Evolutionary conservation across 306 rosid genomes (phyloP).

Genomic region (Pterocarpus macrocarpus): DNA sequence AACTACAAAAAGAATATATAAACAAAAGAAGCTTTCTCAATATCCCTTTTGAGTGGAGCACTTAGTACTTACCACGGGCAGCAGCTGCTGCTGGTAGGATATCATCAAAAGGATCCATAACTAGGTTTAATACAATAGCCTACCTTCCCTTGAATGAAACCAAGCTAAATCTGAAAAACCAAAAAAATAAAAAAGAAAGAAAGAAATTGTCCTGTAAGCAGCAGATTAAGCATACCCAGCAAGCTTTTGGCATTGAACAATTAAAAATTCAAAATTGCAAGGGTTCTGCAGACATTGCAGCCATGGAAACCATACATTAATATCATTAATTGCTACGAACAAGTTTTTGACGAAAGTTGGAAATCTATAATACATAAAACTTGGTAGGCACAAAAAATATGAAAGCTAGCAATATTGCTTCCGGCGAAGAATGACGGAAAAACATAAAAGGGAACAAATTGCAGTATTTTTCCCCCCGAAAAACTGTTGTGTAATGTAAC

Average conservation of each 20-base stretch:
- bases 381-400: too few relatives aligned
- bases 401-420: too few relatives aligned
- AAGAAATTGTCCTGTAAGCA: too few relatives aligned
- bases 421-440: background rate
- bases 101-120: conserved; percentile 79
- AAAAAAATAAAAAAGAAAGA: background rate
- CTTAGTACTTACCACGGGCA: conserved; percentile 54
- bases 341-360: too few relatives aligned
- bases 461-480: background rate
- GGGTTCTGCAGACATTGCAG: too few relatives aligned
- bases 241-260: background rate
- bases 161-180: conserved; percentile 36
- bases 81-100: conserved; percentile 52
- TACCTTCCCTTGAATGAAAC: conserved; percentile 12
- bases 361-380: too few relatives aligned
- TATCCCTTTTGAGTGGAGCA: conserved; percentile 12
- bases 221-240: too few relatives aligned
- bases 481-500: background rate
- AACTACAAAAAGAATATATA: background rate
- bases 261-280: too few relatives aligned
- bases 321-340: too few relatives aligned
- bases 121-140: background rate
- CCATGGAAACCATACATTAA: too few relatives aligned
- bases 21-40: background rate
- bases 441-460: too few relatives aligned